Percentiles rank a stretch among this genome's conserved stretches.
These are phyloP conservation scores for Cornus kousa DNA, from an alignment of 148 eudicot genomes.

Conservation along the genomic window DNA sequence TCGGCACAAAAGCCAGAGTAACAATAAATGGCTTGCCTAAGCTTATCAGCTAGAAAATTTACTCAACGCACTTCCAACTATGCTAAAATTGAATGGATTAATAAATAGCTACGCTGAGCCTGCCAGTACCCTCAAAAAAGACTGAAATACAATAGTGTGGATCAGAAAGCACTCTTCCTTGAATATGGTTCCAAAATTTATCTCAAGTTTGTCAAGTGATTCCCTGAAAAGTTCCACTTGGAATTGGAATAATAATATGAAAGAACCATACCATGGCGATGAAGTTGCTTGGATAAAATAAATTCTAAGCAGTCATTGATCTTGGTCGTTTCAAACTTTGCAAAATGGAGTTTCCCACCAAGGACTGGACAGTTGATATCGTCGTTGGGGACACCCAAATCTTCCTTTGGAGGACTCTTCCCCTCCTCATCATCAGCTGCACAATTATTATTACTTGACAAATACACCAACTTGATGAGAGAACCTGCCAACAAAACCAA, in stretches of 20 bases:
- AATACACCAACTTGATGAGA: slow-evolving; percentile 86
- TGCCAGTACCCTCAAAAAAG: background rate
- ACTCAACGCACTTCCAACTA: too few species aligned
- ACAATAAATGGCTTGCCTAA: too few species aligned
- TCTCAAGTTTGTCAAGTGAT: background rate
- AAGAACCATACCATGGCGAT: slow-evolving; percentile 41
- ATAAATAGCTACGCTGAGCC: background rate
- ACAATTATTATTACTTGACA: slow-evolving; percentile 35
- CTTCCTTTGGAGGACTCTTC: slow-evolving; percentile 30
- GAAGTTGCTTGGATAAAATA: slow-evolving; percentile 67
- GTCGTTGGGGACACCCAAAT: slow-evolving; percentile 30
- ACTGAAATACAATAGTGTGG: background rate
- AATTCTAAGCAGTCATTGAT: slow-evolving; percentile 82
- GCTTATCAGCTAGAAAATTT: background rate
- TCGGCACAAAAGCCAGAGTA: background rate
- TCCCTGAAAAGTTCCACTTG: background rate
- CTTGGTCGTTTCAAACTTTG: slow-evolving; percentile 79
- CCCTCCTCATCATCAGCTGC: slow-evolving; percentile 22
- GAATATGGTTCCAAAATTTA: background rate
- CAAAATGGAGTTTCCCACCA: slow-evolving; percentile 74
- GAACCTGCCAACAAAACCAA: slow-evolving; percentile 48
- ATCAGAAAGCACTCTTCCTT: background rate
- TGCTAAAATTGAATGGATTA: too few species aligned
- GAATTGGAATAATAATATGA: background rate
- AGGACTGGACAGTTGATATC: slow-evolving; percentile 30